phyloP scores from a whole-genome alignment of 371 early-diverging fungal species.

The Nematocida sp. region DNA sequence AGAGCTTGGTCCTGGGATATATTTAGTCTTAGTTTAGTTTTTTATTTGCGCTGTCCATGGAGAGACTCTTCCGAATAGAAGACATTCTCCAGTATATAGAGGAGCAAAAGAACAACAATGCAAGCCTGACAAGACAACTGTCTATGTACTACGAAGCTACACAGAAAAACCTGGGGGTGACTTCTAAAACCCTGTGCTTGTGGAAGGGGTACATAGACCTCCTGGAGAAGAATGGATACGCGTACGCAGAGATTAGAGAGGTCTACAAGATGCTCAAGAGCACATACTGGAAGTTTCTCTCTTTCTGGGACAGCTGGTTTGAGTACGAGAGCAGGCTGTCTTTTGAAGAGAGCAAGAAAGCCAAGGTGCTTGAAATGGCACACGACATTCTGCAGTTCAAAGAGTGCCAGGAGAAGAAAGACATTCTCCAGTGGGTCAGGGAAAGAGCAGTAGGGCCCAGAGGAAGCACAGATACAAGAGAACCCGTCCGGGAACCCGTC shows the following conservation, averaged over 20 bases:
- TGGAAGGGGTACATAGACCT: conserved; percentile 56
- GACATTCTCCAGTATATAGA: conserved; percentile 49
- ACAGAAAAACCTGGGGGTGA: conserved; percentile 52
- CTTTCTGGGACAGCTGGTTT: conserved; percentile 56
- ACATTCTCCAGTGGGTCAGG: conserved; percentile 42
- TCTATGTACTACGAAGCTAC: conserved; percentile 58
- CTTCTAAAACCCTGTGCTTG: conserved; percentile 32
- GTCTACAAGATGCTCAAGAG: conserved; percentile 59
- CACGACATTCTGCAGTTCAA: conserved; percentile 56
- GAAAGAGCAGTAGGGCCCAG: background rate
- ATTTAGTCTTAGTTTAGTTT: no score
- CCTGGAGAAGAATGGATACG: conserved; percentile 49
- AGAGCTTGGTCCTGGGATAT: no score
- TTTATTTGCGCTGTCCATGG: conserved; percentile 51
- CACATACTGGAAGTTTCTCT: conserved; percentile 51
- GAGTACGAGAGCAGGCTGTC: conserved; percentile 42
- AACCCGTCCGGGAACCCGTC: background rate
- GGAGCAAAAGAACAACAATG: conserved; percentile 40
- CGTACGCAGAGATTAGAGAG: conserved; percentile 45
- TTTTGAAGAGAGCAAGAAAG: conserved; percentile 23
- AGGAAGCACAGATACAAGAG: background rate
- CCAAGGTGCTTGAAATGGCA: conserved; percentile 53
- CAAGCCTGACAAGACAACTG: conserved; percentile 51
- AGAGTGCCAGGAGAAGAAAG: conserved; percentile 54
- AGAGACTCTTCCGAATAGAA: conserved; percentile 49